phyloP scores from a whole-genome alignment of 23 red algal genomes.

The Gracilariopsis chorda region DNA sequence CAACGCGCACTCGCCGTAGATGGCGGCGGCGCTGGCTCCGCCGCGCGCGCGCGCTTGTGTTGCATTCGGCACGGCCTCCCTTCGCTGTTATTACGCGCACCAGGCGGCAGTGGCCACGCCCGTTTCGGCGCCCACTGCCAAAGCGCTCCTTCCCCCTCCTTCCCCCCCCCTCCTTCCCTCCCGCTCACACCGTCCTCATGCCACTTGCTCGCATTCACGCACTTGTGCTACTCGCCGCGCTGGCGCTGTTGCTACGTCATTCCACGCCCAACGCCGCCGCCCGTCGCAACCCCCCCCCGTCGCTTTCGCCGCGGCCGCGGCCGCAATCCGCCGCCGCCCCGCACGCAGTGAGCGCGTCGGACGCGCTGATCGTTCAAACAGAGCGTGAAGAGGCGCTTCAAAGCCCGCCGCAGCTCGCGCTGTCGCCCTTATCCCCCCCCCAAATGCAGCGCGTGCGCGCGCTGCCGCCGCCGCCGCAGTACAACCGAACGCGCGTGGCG shows the following conservation, averaged over 20 bases:
- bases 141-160: background rate
- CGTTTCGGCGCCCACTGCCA: no score
- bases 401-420: background rate
- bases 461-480: background rate
- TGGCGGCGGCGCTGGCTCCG: no score
- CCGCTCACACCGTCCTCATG: background rate
- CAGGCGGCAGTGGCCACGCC: no score
- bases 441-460: background rate
- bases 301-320: background rate
- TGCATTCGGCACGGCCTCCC: no score
- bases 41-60: no score
- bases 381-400: no score
- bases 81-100: no score
- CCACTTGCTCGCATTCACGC: background rate
- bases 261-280: background rate
- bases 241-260: background rate
- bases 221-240: background rate
- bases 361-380: background rate
- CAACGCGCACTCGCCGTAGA: no score
- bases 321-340: background rate
- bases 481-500: conserved; percentile 23
- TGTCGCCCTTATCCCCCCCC: background rate
- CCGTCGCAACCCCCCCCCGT: background rate
- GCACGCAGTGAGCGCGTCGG: background rate
- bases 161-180: background rate